Conservation (phyloP, 768 basidiomycete genomes). For the Tricholoma saponaceum region DNA sequence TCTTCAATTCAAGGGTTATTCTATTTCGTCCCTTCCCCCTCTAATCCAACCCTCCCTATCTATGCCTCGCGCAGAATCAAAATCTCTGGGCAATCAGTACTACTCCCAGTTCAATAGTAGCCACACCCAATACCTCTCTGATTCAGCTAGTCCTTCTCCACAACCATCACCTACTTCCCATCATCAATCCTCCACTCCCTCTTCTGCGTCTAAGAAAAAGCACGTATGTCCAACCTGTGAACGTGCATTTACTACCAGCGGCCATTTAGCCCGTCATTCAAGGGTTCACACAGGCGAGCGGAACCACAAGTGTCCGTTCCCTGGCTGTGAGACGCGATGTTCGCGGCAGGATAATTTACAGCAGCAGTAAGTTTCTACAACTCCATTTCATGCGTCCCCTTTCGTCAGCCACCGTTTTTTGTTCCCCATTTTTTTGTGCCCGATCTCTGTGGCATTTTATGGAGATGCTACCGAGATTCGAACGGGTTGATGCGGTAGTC, state of each 20-base stretch:
- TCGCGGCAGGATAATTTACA: conserved; percentile 87
- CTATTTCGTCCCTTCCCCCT: conserved; percentile 17
- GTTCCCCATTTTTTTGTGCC: not conserved
- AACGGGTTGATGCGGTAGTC: not conserved
- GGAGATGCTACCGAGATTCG: not conserved
- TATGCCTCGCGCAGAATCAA: conserved; percentile 37
- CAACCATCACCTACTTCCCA: conserved; percentile 20
- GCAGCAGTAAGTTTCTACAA: conserved; percentile 42
- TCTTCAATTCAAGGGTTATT: conserved; percentile 1
- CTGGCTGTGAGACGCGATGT: conserved; percentile 90
- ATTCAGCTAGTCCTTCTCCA: conserved; percentile 20
- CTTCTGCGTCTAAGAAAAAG: conserved; percentile 36
- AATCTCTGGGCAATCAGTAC: conserved; percentile 20
- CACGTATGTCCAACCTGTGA: conserved; percentile 72
- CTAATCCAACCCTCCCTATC: conserved; percentile 20
- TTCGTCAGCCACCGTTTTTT: not conserved
- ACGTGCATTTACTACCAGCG: conserved; percentile 82
- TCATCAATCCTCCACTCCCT: conserved; percentile 8
- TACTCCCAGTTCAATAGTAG: conserved; percentile 27
- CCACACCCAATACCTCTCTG: conserved; percentile 21
- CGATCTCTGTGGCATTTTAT: not conserved
- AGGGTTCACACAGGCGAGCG: conserved; percentile 89
- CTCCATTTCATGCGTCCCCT: not conserved
- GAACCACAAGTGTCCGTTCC: conserved; percentile 91
- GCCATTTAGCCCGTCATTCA: conserved; percentile 85